phyloP scores from a whole-genome alignment of 2,329 filamentous ascomycete genomes.

The Arthrobotrys conoides region DNA sequence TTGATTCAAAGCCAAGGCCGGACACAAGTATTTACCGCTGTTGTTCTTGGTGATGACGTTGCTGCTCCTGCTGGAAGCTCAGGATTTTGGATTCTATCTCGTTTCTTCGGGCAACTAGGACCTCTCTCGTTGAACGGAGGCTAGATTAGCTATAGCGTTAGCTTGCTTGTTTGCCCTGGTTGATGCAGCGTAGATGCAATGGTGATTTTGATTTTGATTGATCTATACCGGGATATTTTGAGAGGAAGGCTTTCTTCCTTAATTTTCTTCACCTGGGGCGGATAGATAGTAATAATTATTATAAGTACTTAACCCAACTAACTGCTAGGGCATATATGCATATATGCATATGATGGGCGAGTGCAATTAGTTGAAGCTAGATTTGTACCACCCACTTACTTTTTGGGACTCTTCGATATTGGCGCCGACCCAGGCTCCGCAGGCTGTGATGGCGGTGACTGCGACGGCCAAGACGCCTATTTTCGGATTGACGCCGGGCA shows the following conservation, averaged over 20 bases:
- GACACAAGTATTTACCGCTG: neutral
- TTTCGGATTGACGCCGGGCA: slow-evolving; percentile 2
- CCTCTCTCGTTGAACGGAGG: slow-evolving; percentile 31
- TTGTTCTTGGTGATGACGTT: neutral
- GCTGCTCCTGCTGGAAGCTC: slow-evolving; percentile 10
- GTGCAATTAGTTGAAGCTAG: neutral
- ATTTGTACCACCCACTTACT: slow-evolving; percentile 4
- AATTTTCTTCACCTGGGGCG: slow-evolving; percentile 11
- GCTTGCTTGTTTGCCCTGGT: neutral
- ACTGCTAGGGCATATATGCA: too few species aligned
- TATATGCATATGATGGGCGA: too few species aligned
- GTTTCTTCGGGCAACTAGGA: slow-evolving; percentile 34
- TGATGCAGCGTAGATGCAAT: slow-evolving; percentile 9
- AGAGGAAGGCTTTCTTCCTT: slow-evolving; percentile 15
- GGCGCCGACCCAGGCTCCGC: slow-evolving; percentile 44
- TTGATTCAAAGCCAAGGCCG: neutral
- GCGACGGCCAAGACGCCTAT: slow-evolving; percentile 32
- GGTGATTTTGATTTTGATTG: neutral
- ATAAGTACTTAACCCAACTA: neutral
- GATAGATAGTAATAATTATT: neutral
- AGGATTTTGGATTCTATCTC: slow-evolving; percentile 48
- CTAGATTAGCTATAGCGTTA: slow-evolving; percentile 10
- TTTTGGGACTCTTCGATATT: slow-evolving; percentile 25
- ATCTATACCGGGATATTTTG: slow-evolving; percentile 12
- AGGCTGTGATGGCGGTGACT: slow-evolving; percentile 44